Percentiles rank a stretch among this genome's conserved stretches.
These are phyloP conservation scores for Domatiomyces globalis DNA, from an alignment of 2,329 filamentous ascomycete species.

Conservation along the genomic window DNA sequence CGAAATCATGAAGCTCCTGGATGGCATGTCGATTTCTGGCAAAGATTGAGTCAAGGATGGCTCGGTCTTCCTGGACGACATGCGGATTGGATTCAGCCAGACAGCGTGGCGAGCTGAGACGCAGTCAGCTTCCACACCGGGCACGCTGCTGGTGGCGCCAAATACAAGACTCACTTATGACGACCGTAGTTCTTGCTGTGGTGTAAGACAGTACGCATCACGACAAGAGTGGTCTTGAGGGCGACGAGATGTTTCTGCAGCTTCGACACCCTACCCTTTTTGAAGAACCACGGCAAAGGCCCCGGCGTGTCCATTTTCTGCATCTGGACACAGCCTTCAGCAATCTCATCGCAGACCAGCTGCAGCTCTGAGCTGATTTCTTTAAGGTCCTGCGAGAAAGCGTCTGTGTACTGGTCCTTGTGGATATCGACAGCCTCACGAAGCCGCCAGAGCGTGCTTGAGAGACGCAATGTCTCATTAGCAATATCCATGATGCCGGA, in stretches of 20 bases:
- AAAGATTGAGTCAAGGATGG: constrained; percentile 16
- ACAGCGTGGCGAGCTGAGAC: constrained; percentile 8
- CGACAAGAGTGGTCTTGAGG: constrained; percentile 16
- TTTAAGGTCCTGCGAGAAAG: constrained; percentile 15
- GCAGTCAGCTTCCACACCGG: not conserved
- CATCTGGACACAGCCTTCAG: constrained; percentile 15
- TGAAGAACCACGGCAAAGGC: constrained; percentile 14
- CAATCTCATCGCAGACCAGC: constrained; percentile 16
- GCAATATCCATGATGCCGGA: not conserved
- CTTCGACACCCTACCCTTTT: constrained; percentile 13
- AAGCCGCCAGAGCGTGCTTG: constrained; percentile 2
- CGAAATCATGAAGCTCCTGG: constrained; percentile 9
- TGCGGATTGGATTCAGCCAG: constrained; percentile 14
- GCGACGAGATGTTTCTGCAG: constrained; percentile 18
- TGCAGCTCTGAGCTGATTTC: constrained; percentile 14
- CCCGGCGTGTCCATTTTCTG: constrained; percentile 11
- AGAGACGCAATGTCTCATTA: not conserved
- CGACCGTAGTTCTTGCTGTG: constrained; percentile 17
- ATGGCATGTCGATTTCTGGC: constrained; percentile 14
- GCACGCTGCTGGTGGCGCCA: not conserved
- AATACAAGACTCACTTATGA: constrained; percentile 9
- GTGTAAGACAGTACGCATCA: constrained; percentile 18
- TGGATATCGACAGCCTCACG: constrained; percentile 11
- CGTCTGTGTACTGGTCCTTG: constrained; percentile 13
- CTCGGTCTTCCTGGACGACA: constrained; percentile 14